A percentile compares a stretch with the other conserved stretches of the same genome.
Conservation (phyloP, 768 basidiomycete species). For the Pulveroboletus frians region DNA sequence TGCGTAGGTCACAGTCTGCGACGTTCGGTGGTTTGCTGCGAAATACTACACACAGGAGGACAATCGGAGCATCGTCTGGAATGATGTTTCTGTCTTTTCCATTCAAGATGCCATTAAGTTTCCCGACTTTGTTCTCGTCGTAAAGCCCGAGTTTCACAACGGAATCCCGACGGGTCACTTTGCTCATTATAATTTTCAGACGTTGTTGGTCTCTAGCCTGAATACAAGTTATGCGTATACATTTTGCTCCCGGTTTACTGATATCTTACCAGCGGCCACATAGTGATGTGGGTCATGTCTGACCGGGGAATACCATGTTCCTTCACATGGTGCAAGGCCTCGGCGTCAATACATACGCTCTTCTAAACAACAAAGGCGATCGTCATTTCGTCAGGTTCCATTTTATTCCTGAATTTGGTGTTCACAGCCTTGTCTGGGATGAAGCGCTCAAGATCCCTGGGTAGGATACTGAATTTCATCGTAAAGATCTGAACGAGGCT, state of each 20-base stretch:
- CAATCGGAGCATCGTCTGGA: constrained; percentile 86
- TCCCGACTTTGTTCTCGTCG: constrained; percentile 80
- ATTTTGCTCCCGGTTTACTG: neutral
- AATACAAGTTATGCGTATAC: constrained; percentile 37
- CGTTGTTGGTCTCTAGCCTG: constrained; percentile 66
- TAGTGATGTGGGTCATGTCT: constrained; percentile 82
- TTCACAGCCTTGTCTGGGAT: constrained; percentile 83
- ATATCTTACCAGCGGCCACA: constrained; percentile 51
- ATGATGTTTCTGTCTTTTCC: constrained; percentile 79
- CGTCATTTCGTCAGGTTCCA: constrained; percentile 87
- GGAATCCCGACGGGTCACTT: constrained; percentile 67
- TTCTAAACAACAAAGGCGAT: constrained; percentile 62
- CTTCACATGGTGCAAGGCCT: constrained; percentile 88
- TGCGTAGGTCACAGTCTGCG: constrained; percentile 66
- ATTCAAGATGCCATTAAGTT: constrained; percentile 82
- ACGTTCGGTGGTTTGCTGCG: constrained; percentile 82
- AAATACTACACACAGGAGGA: constrained; percentile 84
- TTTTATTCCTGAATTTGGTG: constrained; percentile 75
- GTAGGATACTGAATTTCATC: constrained; percentile 89
- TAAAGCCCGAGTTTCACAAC: constrained; percentile 81
- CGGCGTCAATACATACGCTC: constrained; percentile 80
- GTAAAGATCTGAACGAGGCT: constrained; percentile 81
- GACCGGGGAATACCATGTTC: constrained; percentile 84
- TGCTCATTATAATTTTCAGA: constrained; percentile 88
- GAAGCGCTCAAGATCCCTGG: constrained; percentile 80